phyloP scores from a whole-genome alignment of 2,329 filamentous ascomycete species.

The Ophiostoma tasmaniense region DNA sequence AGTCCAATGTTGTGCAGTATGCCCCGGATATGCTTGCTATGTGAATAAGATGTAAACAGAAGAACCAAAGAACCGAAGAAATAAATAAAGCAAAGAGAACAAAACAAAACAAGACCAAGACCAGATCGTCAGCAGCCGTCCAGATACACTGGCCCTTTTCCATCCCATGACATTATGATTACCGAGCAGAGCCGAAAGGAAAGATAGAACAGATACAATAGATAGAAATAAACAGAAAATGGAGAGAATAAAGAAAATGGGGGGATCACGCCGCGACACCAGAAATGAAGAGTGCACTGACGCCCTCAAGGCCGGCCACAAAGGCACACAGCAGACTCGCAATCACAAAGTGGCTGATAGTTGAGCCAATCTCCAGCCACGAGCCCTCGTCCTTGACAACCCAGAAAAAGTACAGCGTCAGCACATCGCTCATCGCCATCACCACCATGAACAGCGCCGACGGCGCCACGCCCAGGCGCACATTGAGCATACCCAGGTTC shows the following conservation, averaged over 20 bases:
- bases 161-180: neutral
- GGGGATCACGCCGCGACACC: slow-evolving; percentile 37
- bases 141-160: neutral
- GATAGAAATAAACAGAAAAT: neutral
- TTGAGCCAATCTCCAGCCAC: slow-evolving; percentile 96
- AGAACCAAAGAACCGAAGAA: neutral
- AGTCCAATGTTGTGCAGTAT: neutral
- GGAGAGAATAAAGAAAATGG: neutral
- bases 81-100: neutral
- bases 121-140: neutral
- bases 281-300: slow-evolving; percentile 73
- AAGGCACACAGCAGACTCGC: slow-evolving; percentile 85
- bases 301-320: slow-evolving; percentile 75
- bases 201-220: neutral
- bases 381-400: slow-evolving; percentile 93
- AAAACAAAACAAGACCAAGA: neutral
- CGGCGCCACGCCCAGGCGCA: slow-evolving; percentile 71
- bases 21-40: neutral
- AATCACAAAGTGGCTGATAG: slow-evolving; percentile 92
- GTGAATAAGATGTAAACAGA: neutral
- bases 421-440: slow-evolving; percentile 81
- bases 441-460: slow-evolving; percentile 90
- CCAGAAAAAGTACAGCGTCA: slow-evolving; percentile 96
- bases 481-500: slow-evolving; percentile 88
- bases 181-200: neutral